These are phyloP conservation scores for Pugionium dolabratum DNA, from an alignment of 345 rosid species.

Conservation along the genomic window DNA sequence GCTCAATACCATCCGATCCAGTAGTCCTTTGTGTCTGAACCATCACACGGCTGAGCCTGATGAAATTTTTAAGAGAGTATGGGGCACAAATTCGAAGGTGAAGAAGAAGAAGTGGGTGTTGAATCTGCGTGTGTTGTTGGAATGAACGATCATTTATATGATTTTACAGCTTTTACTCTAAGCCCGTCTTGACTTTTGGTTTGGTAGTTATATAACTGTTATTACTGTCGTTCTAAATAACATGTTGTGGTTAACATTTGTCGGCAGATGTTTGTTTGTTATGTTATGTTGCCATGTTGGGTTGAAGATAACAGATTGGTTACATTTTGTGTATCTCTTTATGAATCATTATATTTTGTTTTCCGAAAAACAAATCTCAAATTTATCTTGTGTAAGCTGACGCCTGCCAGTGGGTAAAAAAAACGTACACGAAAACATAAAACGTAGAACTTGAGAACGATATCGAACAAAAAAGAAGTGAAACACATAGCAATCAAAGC, in stretches of 20 bases:
- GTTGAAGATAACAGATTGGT: too few relatives aligned
- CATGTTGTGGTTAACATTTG: constrained; percentile 5
- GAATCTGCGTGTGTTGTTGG: constrained; percentile 40
- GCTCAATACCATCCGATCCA: constrained; percentile 93
- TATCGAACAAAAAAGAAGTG: too few relatives aligned
- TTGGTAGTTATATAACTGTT: neutral
- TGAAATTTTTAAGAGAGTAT: constrained; percentile 22
- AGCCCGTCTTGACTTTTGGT: constrained; percentile 14
- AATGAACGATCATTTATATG: constrained; percentile 29
- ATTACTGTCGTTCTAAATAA: constrained; percentile 1
- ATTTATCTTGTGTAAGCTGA: too few relatives aligned
- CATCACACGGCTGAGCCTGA: constrained; percentile 32
- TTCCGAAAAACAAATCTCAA: too few relatives aligned
- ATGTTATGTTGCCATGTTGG: too few relatives aligned
- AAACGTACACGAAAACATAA: too few relatives aligned
- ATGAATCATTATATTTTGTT: too few relatives aligned
- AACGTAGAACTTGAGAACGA: too few relatives aligned
- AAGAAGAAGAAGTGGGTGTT: constrained; percentile 30
- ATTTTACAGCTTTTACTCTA: constrained; percentile 27
- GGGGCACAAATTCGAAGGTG: constrained; percentile 4
- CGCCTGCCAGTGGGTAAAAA: too few relatives aligned
- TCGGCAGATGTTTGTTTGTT: constrained; percentile 22
- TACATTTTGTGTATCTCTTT: too few relatives aligned
- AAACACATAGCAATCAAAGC: too few relatives aligned
- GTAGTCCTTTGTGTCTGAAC: constrained; percentile 39